Base-by-base conservation (phyloP, 2,329 filamentous ascomycete species). In the Monilinia laxa region DNA sequence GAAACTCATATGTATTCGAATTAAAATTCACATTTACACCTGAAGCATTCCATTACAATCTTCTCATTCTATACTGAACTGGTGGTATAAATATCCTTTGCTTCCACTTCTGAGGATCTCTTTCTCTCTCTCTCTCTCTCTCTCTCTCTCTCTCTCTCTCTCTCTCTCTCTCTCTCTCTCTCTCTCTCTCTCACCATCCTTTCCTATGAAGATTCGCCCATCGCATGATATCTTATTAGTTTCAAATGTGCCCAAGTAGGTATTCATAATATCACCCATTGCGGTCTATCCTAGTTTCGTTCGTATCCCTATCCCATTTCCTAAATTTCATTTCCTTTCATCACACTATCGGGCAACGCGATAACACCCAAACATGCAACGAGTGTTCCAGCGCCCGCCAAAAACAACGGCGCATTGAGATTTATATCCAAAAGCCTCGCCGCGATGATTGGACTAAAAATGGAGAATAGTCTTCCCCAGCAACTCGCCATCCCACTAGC, bases 391-490 rank as follows among this genome's bases (percentile, higher is more conserved):
- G 83, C 82, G 4, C 84, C 84, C 7, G 85, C 85, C 28, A 87
- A 73, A 70, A 85, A 87, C 64, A 87, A 67, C 0, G 86, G 82
- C 5, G 77, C 78, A 67, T 86, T 84, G 7, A 82, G 73, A 51
- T 80, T 77, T 0, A 73, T 71, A 38, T 71, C 64, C 0, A 78
- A 75, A 49, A 80, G 77, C n/a, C 81, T 77, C 69, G 84, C 81
- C 5, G 83, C 84, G 64, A 85, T 84, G 49, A 87, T 71, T 0
- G 85, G 85, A 49, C 82, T 84, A 20, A 87, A 80, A 55, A 87
- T 87, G 12, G 83, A 82, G 70, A 85, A 85, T 31, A 87, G 64
- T 2, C 85, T 75, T 1, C 85, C 85, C 83, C 83, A 86, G 71
- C 86, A 87, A 68, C 82, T 83, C 2, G 84, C 83, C 16, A 86